Evolutionary conservation across 225 moss, liverwort and hornwort species (phyloP).

Genomic region (Sphagnum contortum): DNA sequence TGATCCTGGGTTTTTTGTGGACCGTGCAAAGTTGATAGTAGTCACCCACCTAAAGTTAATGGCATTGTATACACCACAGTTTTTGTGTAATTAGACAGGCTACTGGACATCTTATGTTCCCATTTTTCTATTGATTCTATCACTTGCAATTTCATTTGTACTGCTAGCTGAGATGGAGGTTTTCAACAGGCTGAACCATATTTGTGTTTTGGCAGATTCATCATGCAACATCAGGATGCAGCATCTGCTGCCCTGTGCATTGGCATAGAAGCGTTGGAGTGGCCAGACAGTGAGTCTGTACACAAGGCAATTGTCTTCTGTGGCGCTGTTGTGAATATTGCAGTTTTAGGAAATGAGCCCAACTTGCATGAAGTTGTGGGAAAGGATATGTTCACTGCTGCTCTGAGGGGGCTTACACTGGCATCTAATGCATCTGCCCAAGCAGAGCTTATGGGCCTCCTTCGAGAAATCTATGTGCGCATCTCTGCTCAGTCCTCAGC

Average conservation of each 20-base stretch:
- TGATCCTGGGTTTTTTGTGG: too few species aligned
- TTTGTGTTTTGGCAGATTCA: constrained; percentile 30
- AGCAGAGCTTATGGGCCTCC: constrained; percentile 82
- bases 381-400: constrained; percentile 82
- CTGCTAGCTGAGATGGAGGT: too few species aligned
- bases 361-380: constrained; percentile 80
- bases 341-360: constrained; percentile 45
- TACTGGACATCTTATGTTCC: too few species aligned
- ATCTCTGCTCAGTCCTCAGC: constrained; percentile 41
- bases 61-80: too few species aligned
- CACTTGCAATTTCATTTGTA: too few species aligned
- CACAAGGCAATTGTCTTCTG: constrained; percentile 91
- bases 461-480: constrained; percentile 78
- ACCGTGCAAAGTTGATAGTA: too few species aligned
- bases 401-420: constrained; percentile 73
- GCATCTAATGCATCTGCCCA: constrained; percentile 90
- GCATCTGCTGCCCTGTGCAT: constrained; percentile 74
- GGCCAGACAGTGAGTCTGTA: constrained; percentile 98
- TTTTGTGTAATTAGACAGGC: too few species aligned
- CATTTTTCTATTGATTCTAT: too few species aligned
- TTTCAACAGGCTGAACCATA: too few species aligned
- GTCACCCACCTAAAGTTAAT: too few species aligned
- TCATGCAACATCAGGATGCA: constrained; percentile 76
- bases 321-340: constrained; percentile 65
- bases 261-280: constrained; percentile 82